Base-by-base conservation (phyloP, 2,329 filamentous ascomycete species). In the Epichloe brachyelytri region DNA sequence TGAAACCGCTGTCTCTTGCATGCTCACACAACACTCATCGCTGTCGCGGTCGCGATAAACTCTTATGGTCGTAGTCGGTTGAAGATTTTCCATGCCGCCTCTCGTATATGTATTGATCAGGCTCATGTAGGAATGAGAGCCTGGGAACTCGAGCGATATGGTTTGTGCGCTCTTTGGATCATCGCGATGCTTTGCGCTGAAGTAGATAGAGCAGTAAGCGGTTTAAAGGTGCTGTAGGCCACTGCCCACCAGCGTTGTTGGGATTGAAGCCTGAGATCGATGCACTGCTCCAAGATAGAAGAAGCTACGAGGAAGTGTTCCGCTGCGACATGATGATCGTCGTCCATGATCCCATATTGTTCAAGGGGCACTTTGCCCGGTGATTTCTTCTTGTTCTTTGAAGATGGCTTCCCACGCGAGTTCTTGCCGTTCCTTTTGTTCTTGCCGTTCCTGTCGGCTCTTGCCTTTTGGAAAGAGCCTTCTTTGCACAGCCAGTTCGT, bases 141-240 rank as follows among this genome's bases (percentile, higher is more conserved):
- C 71, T 1, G 71, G 68, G 41, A 75, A 77, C 30, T 76, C 69
- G 17, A 68, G 53, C 49, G 71, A 74, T 1, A 76, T 71, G 6
- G 56, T 56, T 0, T 55, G 46, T 66, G 64, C 1, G 65, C 62
- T 46, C 65, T 59, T 48, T 70, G 65, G 22, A 76, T 55, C 63
- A 71, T 70, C 12, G 59, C 33, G 14, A 50, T 46, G 33, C 40
- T n/a, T 8, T 45, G 49, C 4, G 4, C 41, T 5, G 41, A 38
- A 5, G 4, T 40, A 12, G 41, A 19, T 0, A 43, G 4, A 15
- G 49, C 34, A 11, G 10, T 5, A 40, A 46, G 19, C 14, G 34
- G 48, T 2, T 46, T 14, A 3, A 1, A 3, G 1, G 15, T 4
- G 8, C 11, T 2, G 33, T 49, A 38, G 20, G 40, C 48, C 17